A percentile compares a stretch with the other conserved stretches of the same genome.
Conservation (phyloP, 2,329 filamentous ascomycete species). For the Alternaria panax region DNA sequence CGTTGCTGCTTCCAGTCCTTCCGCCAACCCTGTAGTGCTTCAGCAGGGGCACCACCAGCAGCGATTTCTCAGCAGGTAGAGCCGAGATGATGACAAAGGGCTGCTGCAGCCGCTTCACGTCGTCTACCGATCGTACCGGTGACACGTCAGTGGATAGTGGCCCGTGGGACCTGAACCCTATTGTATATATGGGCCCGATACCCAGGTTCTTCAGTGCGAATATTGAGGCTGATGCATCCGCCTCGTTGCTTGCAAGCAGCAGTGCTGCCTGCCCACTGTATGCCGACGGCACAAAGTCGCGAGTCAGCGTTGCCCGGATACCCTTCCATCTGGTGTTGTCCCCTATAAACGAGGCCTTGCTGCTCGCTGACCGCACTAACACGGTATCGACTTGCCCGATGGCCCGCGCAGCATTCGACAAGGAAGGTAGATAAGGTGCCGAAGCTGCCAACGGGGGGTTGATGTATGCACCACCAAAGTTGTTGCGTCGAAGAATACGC, state of each 20-base stretch:
- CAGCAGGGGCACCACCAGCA: constrained; percentile 78
- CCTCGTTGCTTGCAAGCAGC: constrained; percentile 73
- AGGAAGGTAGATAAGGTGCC: constrained; percentile 65
- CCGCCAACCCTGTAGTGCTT: constrained; percentile 69
- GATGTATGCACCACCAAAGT: constrained; percentile 83
- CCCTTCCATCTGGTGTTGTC: constrained; percentile 89
- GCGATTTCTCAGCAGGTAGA: constrained; percentile 77
- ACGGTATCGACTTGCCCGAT: constrained; percentile 87
- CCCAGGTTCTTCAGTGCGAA: constrained; percentile 79
- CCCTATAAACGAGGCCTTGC: constrained; percentile 64
- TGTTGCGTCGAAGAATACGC: constrained; percentile 72
- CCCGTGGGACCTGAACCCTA: constrained; percentile 72
- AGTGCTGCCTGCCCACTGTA: constrained; percentile 79
- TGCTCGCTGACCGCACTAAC: constrained; percentile 63
- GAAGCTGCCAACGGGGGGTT: constrained; percentile 70
- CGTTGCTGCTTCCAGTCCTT: constrained; percentile 46
- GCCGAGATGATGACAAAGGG: constrained; percentile 85
- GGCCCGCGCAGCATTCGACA: constrained; percentile 78
- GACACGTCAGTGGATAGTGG: constrained; percentile 71
- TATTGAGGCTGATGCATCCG: constrained; percentile 79
- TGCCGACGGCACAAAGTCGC: constrained; percentile 82
- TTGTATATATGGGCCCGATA: constrained; percentile 81
- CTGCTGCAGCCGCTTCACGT: constrained; percentile 78
- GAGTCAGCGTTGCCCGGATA: constrained; percentile 79
- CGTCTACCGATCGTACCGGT: constrained; percentile 73